Base-by-base conservation (phyloP, 495 filamentous ascomycete genomes). In the Aspergillus incahuasiensis region DNA sequence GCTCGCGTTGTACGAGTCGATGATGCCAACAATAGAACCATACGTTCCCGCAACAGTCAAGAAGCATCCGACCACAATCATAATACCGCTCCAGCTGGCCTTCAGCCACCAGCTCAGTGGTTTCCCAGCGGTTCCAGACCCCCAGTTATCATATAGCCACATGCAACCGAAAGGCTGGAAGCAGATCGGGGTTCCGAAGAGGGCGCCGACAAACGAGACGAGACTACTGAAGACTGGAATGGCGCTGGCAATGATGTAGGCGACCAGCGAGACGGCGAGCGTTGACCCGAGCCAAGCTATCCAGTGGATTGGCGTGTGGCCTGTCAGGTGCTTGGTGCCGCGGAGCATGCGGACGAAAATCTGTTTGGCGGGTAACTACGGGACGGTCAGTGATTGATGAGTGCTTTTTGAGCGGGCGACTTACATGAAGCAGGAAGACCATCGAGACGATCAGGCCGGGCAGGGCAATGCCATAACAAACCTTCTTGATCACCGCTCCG, bases 391-490 rank as follows among this genome's bases (percentile, higher is more conserved):
- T 15, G 32, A 35, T 8, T 28, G 25, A 35, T n/a, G 9, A 9
- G 32, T 35, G 32, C 5, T 6, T 5, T 35, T 35, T 11, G 32
- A 6, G 2, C 6, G 13, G 32, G 9, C 2, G 13, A 15, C 12
- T 35, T 35, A 35, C 32, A 41, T 81, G 76, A 62, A 81, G 82
- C 63, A 88, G 85, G 57, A 91, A 80, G 53, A 88, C 84, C 32
- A 82, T 70, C 7, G 66, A 67, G 50, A 77, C 63, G 25, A 78
- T 63, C 12, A 76, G 55, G 12, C 86, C 89, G 0, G 88, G 89
- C 1, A 89, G 68, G 7, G 86, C 88, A 53, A 94, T 73, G 12
- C 89, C 89, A 60, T 88, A 94, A 0, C 87, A 82, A 9, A 76
- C 56, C 63, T 88, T 87, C 57, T 85, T 82, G 8, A 92, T 57